Conservation (phyloP, 306 rosid species). For the Pterocarpus santalinus region DNA sequence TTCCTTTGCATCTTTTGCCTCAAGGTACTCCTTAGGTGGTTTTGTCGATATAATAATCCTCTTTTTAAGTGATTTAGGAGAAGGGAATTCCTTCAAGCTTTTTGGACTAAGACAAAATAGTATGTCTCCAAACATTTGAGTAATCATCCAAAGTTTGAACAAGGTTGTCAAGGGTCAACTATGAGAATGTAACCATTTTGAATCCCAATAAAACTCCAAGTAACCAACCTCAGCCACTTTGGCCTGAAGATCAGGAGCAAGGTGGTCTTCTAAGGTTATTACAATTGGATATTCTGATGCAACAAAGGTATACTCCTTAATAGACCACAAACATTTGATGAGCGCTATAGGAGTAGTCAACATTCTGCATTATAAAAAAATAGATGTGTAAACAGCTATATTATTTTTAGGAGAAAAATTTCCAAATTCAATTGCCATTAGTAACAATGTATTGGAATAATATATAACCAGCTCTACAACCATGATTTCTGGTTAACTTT, state of each 20-base stretch:
- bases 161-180: constrained; percentile 33
- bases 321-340: constrained; percentile 79
- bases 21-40: constrained; percentile 97
- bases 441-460: constrained; percentile 6
- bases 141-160: constrained; percentile 67
- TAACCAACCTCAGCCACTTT: constrained; percentile 84
- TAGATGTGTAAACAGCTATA: neutral
- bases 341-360: constrained; percentile 91
- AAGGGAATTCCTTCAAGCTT: constrained; percentile 83
- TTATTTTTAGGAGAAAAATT: constrained; percentile 9
- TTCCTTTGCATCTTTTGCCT: constrained; percentile 68
- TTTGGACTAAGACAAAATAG: constrained; percentile 79
- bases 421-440: constrained; percentile 20
- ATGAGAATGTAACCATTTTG: constrained; percentile 37
- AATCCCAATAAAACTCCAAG: constrained; percentile 29
- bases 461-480: neutral
- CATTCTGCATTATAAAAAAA: constrained; percentile 60
- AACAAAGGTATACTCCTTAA: constrained; percentile 82
- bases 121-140: constrained; percentile 76
- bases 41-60: constrained; percentile 90
- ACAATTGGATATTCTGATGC: constrained; percentile 95
- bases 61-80: constrained; percentile 82
- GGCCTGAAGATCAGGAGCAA: constrained; percentile 94
- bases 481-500: neutral
- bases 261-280: constrained; percentile 95